A percentile compares a stretch with the other conserved stretches of the same genome.
phyloP scores from a whole-genome alignment of 345 rosid species.

The Heritiera fomes region DNA sequence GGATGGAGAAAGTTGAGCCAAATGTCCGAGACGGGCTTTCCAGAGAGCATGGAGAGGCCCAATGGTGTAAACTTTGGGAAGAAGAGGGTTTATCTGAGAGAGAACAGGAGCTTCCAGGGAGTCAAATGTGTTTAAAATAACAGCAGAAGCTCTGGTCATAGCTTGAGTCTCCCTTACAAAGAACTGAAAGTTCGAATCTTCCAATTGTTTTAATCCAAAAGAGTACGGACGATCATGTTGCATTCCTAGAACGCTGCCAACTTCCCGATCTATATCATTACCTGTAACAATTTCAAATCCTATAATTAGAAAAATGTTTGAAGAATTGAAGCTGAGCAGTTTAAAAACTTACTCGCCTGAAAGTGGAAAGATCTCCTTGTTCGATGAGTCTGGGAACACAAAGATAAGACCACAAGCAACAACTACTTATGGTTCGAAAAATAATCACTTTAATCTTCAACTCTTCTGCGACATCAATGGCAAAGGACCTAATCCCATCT shows the following conservation, averaged over 20 bases:
- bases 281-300: neutral
- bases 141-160: slow-evolving; percentile 23
- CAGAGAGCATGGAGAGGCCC: slow-evolving; percentile 41
- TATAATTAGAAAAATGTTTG: too few relatives aligned
- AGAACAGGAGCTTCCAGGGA: slow-evolving; percentile 37
- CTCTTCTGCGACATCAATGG: slow-evolving; percentile 32
- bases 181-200: neutral
- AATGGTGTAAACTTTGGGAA: slow-evolving; percentile 34
- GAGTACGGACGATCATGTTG: slow-evolving; percentile 25
- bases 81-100: slow-evolving; percentile 24
- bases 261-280: slow-evolving; percentile 16
- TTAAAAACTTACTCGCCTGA: neutral
- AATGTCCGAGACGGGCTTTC: slow-evolving; percentile 14
- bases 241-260: slow-evolving; percentile 23
- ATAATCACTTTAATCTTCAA: slow-evolving; percentile 9
- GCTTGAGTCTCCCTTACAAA: neutral
- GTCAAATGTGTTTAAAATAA: slow-evolving; percentile 49
- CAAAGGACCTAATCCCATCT: slow-evolving; percentile 32
- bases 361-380: slow-evolving; percentile 21
- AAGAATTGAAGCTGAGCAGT: too few relatives aligned
- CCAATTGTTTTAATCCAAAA: neutral
- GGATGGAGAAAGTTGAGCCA: neutral
- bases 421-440: slow-evolving; percentile 23
- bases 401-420: slow-evolving; percentile 25
- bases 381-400: slow-evolving; percentile 10